Evolutionary conservation across 192 early-diverging fungal species (phyloP).

Genomic region (Coemansia sp.): DNA sequence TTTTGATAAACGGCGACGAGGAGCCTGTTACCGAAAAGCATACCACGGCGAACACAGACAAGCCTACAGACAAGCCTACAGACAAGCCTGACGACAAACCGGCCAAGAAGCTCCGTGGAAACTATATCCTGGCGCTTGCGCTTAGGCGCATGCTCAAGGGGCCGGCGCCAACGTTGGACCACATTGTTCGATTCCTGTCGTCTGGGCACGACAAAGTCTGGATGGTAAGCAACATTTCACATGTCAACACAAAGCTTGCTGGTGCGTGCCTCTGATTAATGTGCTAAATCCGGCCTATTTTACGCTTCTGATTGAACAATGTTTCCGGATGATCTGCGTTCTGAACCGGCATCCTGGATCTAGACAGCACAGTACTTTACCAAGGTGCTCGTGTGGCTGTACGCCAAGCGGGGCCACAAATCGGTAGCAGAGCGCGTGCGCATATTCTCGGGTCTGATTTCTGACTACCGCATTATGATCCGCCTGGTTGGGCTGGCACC

Average conservation of each 20-base stretch:
- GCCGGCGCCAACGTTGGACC: conserved; percentile 65
- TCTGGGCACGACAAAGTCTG: conserved; percentile 67
- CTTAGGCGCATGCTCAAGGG: conserved; percentile 50
- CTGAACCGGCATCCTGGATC: neutral
- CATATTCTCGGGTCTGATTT: conserved; percentile 81
- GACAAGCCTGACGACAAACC: conserved; percentile 2
- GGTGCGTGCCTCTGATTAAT: neutral
- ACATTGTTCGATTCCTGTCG: conserved; percentile 55
- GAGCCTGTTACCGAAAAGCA: neutral
- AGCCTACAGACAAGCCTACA: conserved; percentile 4
- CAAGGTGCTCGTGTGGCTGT: conserved; percentile 83
- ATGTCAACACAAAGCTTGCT: neutral
- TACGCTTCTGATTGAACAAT: neutral
- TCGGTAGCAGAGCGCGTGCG: conserved; percentile 68
- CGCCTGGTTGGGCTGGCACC: conserved; percentile 83
- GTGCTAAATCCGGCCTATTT: neutral
- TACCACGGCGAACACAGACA: neutral
- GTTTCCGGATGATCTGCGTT: neutral
- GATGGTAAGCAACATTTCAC: conserved; percentile 51
- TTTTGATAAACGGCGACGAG: conserved; percentile 22
- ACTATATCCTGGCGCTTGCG: conserved; percentile 38
- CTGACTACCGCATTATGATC: conserved; percentile 89
- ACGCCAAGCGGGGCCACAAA: conserved; percentile 57
- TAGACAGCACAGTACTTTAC: conserved; percentile 91
- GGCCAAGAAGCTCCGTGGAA: conserved; percentile 21